These are phyloP conservation scores for Cercospora janseana DNA, from an alignment of 2,329 filamentous ascomycete genomes.

Conservation along the genomic window DNA sequence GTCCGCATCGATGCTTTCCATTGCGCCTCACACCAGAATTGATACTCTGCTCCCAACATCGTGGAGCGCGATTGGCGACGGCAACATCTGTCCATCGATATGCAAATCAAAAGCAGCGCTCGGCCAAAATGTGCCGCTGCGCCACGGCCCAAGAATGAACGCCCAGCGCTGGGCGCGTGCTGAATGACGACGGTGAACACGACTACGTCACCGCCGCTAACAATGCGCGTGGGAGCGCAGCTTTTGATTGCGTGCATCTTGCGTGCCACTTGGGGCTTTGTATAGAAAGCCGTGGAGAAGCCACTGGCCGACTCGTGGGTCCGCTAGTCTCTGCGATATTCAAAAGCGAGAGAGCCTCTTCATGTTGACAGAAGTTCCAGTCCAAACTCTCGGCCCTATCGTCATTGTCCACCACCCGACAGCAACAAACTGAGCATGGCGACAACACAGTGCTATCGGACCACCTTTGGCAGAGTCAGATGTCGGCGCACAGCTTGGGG, in stretches of 20 bases:
- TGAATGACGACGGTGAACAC: conserved; percentile 2
- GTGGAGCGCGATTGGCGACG: neutral
- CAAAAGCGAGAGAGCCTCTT: neutral
- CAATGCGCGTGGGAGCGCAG: conserved; percentile 7
- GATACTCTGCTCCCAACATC: too few species aligned
- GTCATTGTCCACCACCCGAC: conserved; percentile 11
- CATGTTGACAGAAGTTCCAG: neutral
- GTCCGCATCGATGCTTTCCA: too few species aligned
- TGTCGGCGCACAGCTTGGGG: conserved; percentile 12
- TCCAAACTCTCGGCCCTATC: conserved; percentile 8
- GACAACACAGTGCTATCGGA: conserved; percentile 8
- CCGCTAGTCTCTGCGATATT: neutral
- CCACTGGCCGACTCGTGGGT: neutral
- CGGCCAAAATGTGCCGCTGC: conserved; percentile 15
- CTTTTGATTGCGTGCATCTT: conserved; percentile 4
- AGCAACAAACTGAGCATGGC: conserved; percentile 10
- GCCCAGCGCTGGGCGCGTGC: conserved; percentile 6
- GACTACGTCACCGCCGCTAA: conserved; percentile 5
- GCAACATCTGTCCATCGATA: neutral
- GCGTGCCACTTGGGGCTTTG: conserved; percentile 2
- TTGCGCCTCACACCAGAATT: too few species aligned
- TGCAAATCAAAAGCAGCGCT: neutral
- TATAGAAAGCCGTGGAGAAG: conserved; percentile 4
- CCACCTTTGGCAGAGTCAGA: neutral
- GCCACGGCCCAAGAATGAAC: conserved; percentile 2